phyloP scores from a whole-genome alignment of 768 basidiomycete species.

The Leucosporidium scottii region DNA sequence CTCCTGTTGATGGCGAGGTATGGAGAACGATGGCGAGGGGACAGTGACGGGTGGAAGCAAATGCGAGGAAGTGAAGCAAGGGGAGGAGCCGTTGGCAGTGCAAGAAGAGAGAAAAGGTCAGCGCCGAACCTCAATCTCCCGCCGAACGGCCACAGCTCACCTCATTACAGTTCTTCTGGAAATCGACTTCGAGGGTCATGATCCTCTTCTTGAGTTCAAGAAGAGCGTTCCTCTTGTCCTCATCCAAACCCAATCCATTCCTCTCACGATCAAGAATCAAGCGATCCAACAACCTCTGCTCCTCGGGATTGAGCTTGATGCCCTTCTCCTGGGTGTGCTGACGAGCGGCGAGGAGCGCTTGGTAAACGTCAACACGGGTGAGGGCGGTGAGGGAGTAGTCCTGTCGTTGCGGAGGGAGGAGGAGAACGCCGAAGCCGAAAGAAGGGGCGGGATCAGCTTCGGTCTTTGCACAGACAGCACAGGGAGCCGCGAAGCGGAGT shows the following conservation, averaged over 20 bases:
- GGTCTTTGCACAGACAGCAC: too few relatives aligned
- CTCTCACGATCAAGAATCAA: slow-evolving; percentile 73
- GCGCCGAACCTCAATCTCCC: too few relatives aligned
- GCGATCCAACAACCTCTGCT: slow-evolving; percentile 71
- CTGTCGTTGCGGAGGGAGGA: slow-evolving; percentile 36
- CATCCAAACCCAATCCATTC: slow-evolving; percentile 66
- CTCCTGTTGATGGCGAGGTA: slow-evolving; percentile 84
- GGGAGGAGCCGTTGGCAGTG: too few relatives aligned
- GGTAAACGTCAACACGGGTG: slow-evolving; percentile 70
- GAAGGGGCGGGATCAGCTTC: slow-evolving; percentile 41
- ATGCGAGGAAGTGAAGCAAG: too few relatives aligned
- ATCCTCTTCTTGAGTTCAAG: slow-evolving; percentile 66
- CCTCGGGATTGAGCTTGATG: slow-evolving; percentile 56
- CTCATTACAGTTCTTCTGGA: slow-evolving; percentile 84
- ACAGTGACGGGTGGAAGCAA: too few relatives aligned
- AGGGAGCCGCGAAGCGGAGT: not conserved
- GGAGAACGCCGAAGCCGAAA: slow-evolving; percentile 63
- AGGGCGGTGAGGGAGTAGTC: slow-evolving; percentile 19
- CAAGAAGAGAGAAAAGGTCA: too few relatives aligned
- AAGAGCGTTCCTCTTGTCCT: slow-evolving; percentile 55
- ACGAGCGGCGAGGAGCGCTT: slow-evolving; percentile 60
- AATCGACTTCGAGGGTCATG: slow-evolving; percentile 67
- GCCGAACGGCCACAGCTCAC: slow-evolving; percentile 1
- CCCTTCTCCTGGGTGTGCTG: slow-evolving; percentile 61
- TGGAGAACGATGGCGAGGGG: too few relatives aligned